Conservation (phyloP, 495 filamentous ascomycete species). For the Penicillium desertorum region DNA sequence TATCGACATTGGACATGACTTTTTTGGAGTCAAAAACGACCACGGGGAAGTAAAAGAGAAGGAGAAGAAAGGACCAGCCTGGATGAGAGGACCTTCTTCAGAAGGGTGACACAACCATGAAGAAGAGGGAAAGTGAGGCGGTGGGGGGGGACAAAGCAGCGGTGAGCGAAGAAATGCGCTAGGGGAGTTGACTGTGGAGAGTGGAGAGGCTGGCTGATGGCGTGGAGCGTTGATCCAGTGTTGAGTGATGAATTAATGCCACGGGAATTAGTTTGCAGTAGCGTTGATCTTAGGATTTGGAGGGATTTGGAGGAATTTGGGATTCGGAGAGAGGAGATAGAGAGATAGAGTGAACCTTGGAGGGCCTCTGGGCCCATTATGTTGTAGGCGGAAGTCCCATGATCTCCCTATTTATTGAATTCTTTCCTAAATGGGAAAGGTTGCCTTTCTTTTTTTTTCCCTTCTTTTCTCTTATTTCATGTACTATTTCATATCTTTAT, state of each 20-base stretch:
- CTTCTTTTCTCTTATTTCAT: not conserved
- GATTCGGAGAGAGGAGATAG: no score
- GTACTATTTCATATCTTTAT: not conserved
- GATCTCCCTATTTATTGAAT: slow-evolving; percentile 1
- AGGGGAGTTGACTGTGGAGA: slow-evolving; percentile 33
- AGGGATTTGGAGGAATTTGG: no score
- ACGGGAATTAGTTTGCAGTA: not conserved
- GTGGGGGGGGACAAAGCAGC: slow-evolving; percentile 51
- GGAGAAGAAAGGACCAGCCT: slow-evolving; percentile 26
- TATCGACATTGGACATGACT: slow-evolving; percentile 48
- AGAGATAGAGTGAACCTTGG: no score
- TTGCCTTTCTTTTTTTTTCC: not conserved
- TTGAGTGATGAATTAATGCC: not conserved
- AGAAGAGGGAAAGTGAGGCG: slow-evolving; percentile 35
- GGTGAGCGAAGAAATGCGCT: slow-evolving; percentile 47
- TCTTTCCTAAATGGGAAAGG: slow-evolving; percentile 2
- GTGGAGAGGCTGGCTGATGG: slow-evolving; percentile 29
- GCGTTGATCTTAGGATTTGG: not conserved
- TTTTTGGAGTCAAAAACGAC: slow-evolving; percentile 18
- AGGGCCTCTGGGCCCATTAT: no score
- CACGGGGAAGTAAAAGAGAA: slow-evolving; percentile 11
- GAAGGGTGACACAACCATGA: slow-evolving; percentile 26
- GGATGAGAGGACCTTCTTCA: slow-evolving; percentile 36
- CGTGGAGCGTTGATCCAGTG: not conserved
- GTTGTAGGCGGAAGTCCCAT: slow-evolving; percentile 7